Conservation (phyloP, 108 stramenopile species). For the Asterionellopsis glacialis region DNA sequence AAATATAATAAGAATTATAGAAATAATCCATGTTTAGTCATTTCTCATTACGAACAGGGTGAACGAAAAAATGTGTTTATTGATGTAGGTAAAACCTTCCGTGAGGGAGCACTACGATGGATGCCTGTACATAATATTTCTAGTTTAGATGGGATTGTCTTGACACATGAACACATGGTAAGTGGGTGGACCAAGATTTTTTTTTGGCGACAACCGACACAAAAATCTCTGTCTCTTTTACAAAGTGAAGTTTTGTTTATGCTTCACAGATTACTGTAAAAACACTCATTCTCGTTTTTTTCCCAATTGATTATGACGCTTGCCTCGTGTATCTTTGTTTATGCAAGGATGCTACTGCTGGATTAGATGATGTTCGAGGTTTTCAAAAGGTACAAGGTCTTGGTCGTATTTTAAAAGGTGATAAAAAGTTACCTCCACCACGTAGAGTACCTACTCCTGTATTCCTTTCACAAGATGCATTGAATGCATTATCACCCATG, state of each 20-base stretch:
- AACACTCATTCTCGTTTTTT: not conserved
- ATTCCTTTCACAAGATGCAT: conserved; percentile 48
- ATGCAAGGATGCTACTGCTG: conserved; percentile 51
- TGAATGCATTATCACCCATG: conserved; percentile 34
- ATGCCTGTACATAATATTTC: conserved; percentile 55
- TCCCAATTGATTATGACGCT: not conserved
- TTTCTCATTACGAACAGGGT: conserved; percentile 29
- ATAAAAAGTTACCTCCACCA: conserved; percentile 13
- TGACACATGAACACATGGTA: conserved; percentile 83
- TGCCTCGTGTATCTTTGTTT: no score
- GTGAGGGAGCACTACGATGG: conserved; percentile 76
- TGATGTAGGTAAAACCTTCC: conserved; percentile 89
- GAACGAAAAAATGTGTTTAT: conserved; percentile 54
- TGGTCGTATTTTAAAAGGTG: not conserved
- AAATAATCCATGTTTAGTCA: conserved; percentile 76
- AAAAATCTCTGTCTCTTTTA: no score
- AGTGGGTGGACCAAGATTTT: no score
- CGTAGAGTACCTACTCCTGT: conserved; percentile 44
- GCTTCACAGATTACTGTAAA: no score
- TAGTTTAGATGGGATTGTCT: conserved; percentile 64
- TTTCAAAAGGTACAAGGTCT: conserved; percentile 41
- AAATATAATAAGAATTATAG: conserved; percentile 77
- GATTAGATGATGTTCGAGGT: conserved; percentile 79
- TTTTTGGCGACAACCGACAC: no score
- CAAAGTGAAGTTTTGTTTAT: no score